Percentiles rank a stretch among this genome's conserved stretches.
Conservation (phyloP, 2,329 filamentous ascomycete genomes). For the Penicillium occitanis region DNA sequence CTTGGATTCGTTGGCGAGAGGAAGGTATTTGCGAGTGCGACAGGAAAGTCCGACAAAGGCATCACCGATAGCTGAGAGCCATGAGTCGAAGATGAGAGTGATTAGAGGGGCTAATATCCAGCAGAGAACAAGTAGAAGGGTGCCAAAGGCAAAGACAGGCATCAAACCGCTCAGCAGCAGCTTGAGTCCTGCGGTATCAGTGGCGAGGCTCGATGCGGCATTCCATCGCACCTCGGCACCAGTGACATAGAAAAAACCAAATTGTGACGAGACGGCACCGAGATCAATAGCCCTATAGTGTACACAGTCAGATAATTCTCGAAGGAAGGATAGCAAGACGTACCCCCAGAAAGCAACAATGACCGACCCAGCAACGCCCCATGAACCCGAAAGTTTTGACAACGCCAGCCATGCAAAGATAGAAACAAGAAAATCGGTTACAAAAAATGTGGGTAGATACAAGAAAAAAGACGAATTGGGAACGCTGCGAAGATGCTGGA, state of each 20-base stretch:
- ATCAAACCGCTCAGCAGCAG: constrained; percentile 33
- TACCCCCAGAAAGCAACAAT: constrained; percentile 28
- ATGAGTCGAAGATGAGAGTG: constrained; percentile 25
- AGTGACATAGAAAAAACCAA: constrained; percentile 35
- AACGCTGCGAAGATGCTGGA: constrained; percentile 30
- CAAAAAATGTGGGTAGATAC: constrained; percentile 35
- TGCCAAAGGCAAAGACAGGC: constrained; percentile 28
- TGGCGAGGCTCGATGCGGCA: constrained; percentile 31
- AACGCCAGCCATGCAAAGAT: constrained; percentile 27
- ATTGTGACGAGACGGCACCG: constrained; percentile 29
- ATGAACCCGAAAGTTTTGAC: constrained; percentile 24
- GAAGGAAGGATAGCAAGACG: constrained; percentile 17
- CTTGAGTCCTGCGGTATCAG: constrained; percentile 32
- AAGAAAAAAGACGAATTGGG: constrained; percentile 26
- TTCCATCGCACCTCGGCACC: constrained; percentile 35
- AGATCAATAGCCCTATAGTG: constrained; percentile 26
- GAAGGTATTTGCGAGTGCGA: constrained; percentile 22
- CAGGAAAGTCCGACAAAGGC: constrained; percentile 20
- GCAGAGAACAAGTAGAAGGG: constrained; percentile 25
- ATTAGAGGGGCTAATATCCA: constrained; percentile 27
- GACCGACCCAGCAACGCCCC: constrained; percentile 23
- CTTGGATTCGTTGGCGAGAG: constrained; percentile 18
- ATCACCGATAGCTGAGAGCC: constrained; percentile 28
- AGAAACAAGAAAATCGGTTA: constrained; percentile 30
- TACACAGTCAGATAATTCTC: background rate